These are phyloP conservation scores for Boletus pseudopeckii DNA, from an alignment of 768 basidiomycete species.

Conservation along the genomic window DNA sequence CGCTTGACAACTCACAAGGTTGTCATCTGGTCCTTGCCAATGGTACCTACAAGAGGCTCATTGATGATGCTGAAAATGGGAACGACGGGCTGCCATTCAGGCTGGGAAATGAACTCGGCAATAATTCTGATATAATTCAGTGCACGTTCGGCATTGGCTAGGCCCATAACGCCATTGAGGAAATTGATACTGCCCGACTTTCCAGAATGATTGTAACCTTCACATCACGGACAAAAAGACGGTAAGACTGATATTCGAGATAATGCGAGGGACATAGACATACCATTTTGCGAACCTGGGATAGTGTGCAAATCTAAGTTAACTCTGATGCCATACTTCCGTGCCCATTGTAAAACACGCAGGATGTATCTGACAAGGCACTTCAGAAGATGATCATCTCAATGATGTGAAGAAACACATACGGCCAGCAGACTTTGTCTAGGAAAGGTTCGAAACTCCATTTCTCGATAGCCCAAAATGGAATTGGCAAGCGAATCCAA, in stretches of 20 bases:
- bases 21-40: conserved; percentile 52
- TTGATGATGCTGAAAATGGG: conserved; percentile 63
- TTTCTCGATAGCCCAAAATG: conserved; percentile 84
- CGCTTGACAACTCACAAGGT: conserved; percentile 52
- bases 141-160: conserved; percentile 80
- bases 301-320: conserved; percentile 76
- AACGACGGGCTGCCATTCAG: conserved; percentile 62
- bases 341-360: conserved; percentile 72
- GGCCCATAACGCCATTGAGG: conserved; percentile 71
- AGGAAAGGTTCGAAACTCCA: conserved; percentile 76
- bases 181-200: conserved; percentile 61
- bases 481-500: conserved; percentile 77
- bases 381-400: conserved; percentile 5
- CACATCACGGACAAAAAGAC: conserved; percentile 1
- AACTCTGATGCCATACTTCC: conserved; percentile 88
- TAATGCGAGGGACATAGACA: not conserved
- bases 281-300: conserved; percentile 79
- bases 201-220: conserved; percentile 60
- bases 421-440: conserved; percentile 72
- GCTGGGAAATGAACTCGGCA: conserved; percentile 78
- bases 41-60: conserved; percentile 50
- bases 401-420: conserved; percentile 18
- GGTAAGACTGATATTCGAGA: not conserved
- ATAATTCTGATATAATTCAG: conserved; percentile 73
- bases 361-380: conserved; percentile 57